Base-by-base conservation (phyloP, 192 early-diverging fungal species). In the Linnemannia zychae region DNA sequence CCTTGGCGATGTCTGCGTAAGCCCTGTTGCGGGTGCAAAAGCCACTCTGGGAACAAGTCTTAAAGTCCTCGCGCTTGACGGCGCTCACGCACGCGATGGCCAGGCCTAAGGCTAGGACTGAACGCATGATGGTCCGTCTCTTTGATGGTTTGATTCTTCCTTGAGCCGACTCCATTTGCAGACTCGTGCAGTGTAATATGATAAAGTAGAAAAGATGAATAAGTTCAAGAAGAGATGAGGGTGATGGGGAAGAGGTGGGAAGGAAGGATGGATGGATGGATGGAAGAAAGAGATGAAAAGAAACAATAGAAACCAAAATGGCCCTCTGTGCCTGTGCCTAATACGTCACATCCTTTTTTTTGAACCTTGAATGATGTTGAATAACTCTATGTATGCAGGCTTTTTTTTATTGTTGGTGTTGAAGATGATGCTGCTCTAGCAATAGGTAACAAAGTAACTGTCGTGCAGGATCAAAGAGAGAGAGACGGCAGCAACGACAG, bases 21-120 rank as follows among this genome's bases (percentile, higher is more conserved):
- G 93, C 95, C 9, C 96, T 90, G 86, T 99, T 97, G 52, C 98
- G 95, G 16, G 88, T 81, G 86, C 97, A 99, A 83, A 99, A 99
- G 7, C 93, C 94, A 36, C 92, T 92, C 70, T 99, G 95, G 34
- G 92, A 87, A 86, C 97, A 98, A 0, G 89, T 94, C 84, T 97
- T 98, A 82, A 99, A 99, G 85, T 99, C 98, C 76, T 95, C 94
- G 22, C 80, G 84, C 76, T 96, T 96, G 63, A 95, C 92, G 0
- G 93, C 94, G 17, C 67, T 53, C n/a, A 69, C 77, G 22, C 70
- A 81, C 7, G 37, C 74, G 16, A 79, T 33, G 40, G 75, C 82
- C 34, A 84, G 67, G 7, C 82, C 77, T 20, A 84, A 67, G n/a
- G 77, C 82, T 4, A 84, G 72, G 68, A 75, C 82, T 22, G 82